phyloP scores from a whole-genome alignment of 768 basidiomycete species.

The Suillus spraguei region DNA sequence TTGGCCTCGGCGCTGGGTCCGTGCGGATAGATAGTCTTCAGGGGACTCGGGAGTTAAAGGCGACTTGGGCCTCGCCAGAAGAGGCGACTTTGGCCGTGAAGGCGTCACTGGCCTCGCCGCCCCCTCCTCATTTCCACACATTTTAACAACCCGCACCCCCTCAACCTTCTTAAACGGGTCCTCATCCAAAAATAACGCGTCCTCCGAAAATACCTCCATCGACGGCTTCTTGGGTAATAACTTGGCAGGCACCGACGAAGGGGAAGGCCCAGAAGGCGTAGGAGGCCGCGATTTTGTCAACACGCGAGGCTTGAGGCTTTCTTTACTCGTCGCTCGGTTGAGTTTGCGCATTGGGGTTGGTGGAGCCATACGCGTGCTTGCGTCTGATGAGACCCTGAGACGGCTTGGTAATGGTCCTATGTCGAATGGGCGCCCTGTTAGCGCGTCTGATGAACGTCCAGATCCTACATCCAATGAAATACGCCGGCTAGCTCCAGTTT shows the following conservation, averaged over 20 bases:
- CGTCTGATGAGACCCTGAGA: not conserved
- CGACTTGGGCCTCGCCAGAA: slow-evolving; percentile 10
- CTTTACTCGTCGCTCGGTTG: slow-evolving; percentile 21
- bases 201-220: slow-evolving; percentile 14
- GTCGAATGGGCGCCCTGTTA: not conserved
- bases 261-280: slow-evolving; percentile 25
- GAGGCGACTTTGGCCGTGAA: not conserved
- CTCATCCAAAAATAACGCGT: slow-evolving; percentile 31
- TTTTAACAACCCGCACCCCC: slow-evolving; percentile 51
- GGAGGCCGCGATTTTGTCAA: slow-evolving; percentile 32
- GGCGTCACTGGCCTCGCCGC: slow-evolving; percentile 6
- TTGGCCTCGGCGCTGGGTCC: slow-evolving; percentile 42
- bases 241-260: slow-evolving; percentile 15
- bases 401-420: not conserved
- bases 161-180: slow-evolving; percentile 55
- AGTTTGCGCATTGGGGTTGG: slow-evolving; percentile 10
- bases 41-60: slow-evolving; percentile 29
- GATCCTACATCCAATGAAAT: not conserved
- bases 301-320: slow-evolving; percentile 23
- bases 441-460: not conserved
- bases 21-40: slow-evolving; percentile 43
- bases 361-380: slow-evolving; percentile 1
- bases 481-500: slow-evolving; percentile 15
- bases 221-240: slow-evolving; percentile 13
- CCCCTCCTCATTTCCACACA: slow-evolving; percentile 7